These are phyloP conservation scores for Neofusicoccum sp. DNA, from an alignment of 2,329 filamentous ascomycete genomes.

Conservation along the genomic window DNA sequence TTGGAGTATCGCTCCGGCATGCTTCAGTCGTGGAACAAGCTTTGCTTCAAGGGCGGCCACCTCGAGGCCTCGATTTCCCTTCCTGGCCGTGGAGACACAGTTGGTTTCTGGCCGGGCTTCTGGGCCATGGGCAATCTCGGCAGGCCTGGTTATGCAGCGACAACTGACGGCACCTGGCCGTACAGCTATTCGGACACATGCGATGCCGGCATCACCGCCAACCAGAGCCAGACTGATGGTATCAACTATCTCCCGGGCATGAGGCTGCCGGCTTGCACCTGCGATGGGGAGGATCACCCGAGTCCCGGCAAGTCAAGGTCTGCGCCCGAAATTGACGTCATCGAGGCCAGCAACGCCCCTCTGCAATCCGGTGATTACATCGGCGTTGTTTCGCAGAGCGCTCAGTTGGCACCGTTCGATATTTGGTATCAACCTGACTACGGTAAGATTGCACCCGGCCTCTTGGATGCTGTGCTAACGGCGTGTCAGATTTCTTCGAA, in stretches of 20 bases:
- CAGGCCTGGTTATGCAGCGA: slow-evolving; percentile 65
- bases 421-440: slow-evolving; percentile 65
- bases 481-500: slow-evolving; percentile 56
- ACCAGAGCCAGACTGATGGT: slow-evolving; percentile 67
- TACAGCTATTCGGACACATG: slow-evolving; percentile 70
- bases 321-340: slow-evolving; percentile 69
- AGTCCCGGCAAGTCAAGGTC: slow-evolving; percentile 63
- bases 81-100: slow-evolving; percentile 63
- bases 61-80: slow-evolving; percentile 69
- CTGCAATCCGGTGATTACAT: slow-evolving; percentile 53
- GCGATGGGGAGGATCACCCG: slow-evolving; percentile 63
- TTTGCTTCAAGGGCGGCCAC: slow-evolving; percentile 70
- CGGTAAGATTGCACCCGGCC: slow-evolving; percentile 30
- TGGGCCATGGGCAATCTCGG: slow-evolving; percentile 75
- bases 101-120: slow-evolving; percentile 73
- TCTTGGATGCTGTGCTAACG: not conserved
- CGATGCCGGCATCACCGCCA: slow-evolving; percentile 68
- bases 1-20: slow-evolving; percentile 70
- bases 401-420: slow-evolving; percentile 68
- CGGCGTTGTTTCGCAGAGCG: slow-evolving; percentile 64
- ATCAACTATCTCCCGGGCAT: slow-evolving; percentile 67
- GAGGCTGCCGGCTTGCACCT: slow-evolving; percentile 67
- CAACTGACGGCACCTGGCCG: slow-evolving; percentile 71
- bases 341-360: slow-evolving; percentile 63
- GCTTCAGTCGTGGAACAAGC: slow-evolving; percentile 71